Evolutionary conservation across 2,329 filamentous ascomycete species (phyloP), one percentile per base, ranked within the genome.

Genomic region (Aureobasidium sp.): DNA sequence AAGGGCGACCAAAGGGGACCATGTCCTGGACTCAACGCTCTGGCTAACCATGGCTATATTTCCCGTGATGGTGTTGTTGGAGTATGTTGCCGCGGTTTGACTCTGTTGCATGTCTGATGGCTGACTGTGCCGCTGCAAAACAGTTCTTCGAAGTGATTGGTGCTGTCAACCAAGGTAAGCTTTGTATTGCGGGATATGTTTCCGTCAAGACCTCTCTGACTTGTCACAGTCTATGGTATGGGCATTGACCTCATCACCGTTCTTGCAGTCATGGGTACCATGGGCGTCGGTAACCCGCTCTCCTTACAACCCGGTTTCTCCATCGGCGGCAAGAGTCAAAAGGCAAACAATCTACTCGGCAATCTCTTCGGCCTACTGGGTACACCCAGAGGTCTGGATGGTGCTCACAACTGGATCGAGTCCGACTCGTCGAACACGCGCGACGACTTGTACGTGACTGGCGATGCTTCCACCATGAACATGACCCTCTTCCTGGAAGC

Each of bases 361-460:
- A 65, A 66, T 6, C 61, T 66, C 1, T 59, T 65, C 1, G 67
- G 66, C 21, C 50, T 68, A 13, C 62, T 69, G 19, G 67, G 66
- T 21, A 61, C 50, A 33, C 68, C 69, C 17, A 62, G 66, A 49
- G 70, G 70, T 17, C 72, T 83, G 2, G 69, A 70, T 15, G 77
- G 78, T n/a, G 77, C 77, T 3, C 81, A 84, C 67, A 82, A 82
- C 67, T 77, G 78, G 60, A 79, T 82, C 65, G 81, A 84, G 70
- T 71, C 76, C 0, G 81, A 84, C 67, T 77, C 73, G 0, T 82
- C 79, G 45, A 74, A 76, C 46, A 81, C 79, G 0, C 75, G 81
- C 2, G 74, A 77, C 37, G 81, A 83, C 61, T 69, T 84, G 0
- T 83, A 83, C 67, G 60, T 68, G 4, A 67, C 65, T 19, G 65